These are phyloP conservation scores for Sphaerulina populicola DNA, from an alignment of 2,329 filamentous ascomycete species.

Conservation along the genomic window DNA sequence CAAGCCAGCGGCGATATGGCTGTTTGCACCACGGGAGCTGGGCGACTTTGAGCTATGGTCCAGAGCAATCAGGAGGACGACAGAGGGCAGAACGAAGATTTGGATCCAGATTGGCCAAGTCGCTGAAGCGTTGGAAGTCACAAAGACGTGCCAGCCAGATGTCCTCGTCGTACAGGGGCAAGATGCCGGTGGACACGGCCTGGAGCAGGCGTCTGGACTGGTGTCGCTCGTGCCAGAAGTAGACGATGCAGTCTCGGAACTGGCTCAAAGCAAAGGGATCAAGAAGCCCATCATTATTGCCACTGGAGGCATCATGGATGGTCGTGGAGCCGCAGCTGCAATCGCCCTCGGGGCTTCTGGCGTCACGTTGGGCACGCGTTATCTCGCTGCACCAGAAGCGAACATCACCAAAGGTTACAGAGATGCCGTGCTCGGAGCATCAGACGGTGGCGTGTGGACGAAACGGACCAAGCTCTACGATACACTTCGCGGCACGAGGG, in stretches of 20 bases:
- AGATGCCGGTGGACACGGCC: constrained; percentile 58
- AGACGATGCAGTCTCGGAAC: constrained; percentile 37
- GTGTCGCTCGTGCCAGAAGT: constrained; percentile 53
- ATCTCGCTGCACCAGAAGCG: constrained; percentile 48
- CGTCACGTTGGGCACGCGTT: constrained; percentile 55
- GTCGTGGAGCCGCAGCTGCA: constrained; percentile 48
- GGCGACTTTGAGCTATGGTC: constrained; percentile 33
- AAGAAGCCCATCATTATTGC: constrained; percentile 41
- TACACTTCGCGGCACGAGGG: constrained; percentile 47
- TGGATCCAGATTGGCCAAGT: constrained; percentile 58
- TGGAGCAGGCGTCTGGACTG: constrained; percentile 47
- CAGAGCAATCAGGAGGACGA: constrained; percentile 27
- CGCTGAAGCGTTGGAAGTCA: constrained; percentile 45
- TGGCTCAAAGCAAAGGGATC: constrained; percentile 14
- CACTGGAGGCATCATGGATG: constrained; percentile 53
- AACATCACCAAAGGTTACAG: constrained; percentile 42
- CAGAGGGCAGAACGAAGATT: constrained; percentile 38
- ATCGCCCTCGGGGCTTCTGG: constrained; percentile 48
- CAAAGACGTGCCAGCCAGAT: constrained; percentile 44
- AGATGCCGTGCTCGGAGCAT: constrained; percentile 39
- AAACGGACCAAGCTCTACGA: constrained; percentile 47
- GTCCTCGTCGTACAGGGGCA: constrained; percentile 55
- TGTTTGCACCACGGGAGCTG: constrained; percentile 52
- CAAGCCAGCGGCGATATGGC: constrained; percentile 55
- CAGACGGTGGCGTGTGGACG: constrained; percentile 47